Conservation (phyloP, 441 rosid genomes). For the Manihot esculenta region DNA sequence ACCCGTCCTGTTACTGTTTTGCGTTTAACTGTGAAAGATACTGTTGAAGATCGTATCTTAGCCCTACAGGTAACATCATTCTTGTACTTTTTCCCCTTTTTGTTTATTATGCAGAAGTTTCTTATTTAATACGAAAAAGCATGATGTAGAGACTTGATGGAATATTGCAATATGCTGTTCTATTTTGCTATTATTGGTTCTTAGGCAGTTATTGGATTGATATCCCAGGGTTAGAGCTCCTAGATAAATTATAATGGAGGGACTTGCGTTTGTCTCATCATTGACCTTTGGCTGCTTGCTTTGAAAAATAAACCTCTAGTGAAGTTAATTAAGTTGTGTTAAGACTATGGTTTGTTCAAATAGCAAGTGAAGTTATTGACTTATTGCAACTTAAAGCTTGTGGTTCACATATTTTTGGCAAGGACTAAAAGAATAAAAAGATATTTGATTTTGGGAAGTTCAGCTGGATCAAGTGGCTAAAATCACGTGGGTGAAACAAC, state of each 20-base stretch:
- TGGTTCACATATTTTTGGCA: neutral
- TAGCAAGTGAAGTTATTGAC: neutral
- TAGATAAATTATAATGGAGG: neutral
- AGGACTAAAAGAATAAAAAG: neutral
- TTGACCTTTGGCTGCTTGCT: neutral
- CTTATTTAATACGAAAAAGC: neutral
- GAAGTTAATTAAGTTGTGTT: neutral
- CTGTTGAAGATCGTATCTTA: conserved; percentile 88
- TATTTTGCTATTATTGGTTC: neutral
- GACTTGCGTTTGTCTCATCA: neutral
- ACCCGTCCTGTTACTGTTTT: conserved; percentile 79
- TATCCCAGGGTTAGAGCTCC: neutral
- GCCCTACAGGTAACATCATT: conserved; percentile 62
- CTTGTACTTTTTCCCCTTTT: neutral
- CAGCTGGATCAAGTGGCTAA: neutral
- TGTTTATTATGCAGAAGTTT: neutral
- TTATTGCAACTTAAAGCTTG: too few species aligned
- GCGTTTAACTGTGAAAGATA: conserved; percentile 83
- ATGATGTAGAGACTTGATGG: neutral
- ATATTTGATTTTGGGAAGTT: neutral
- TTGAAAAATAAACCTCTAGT: neutral
- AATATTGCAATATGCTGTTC: neutral
- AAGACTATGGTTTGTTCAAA: conserved; percentile 7
- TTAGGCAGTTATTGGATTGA: neutral
- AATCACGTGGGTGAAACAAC: neutral